Percentiles rank a stretch among this genome's conserved stretches.
Evolutionary conservation across 306 rosid genomes (phyloP).

Genomic region (Citrullus amarus): DNA sequence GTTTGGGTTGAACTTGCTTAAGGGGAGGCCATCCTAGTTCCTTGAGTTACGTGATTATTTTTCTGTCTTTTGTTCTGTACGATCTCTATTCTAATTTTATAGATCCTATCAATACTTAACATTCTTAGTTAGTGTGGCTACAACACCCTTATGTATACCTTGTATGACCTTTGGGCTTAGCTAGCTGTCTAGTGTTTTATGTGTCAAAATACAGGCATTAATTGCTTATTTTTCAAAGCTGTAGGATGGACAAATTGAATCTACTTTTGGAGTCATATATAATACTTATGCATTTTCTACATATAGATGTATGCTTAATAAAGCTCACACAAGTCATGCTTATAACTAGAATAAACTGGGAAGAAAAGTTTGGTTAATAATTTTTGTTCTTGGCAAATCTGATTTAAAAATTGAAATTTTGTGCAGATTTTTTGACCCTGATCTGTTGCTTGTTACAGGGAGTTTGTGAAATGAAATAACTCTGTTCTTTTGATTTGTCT

Average conservation of each 20-base stretch:
- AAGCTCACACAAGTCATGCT: not conserved
- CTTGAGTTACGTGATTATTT: not conserved
- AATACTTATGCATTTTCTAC: not conserved
- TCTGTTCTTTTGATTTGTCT: not conserved
- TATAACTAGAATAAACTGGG: not conserved
- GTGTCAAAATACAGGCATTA: not conserved
- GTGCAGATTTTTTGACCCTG: not conserved
- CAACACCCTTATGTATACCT: not conserved
- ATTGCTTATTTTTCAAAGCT: not conserved
- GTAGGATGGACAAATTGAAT: not conserved
- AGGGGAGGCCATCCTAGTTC: not conserved
- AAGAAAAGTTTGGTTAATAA: not conserved
- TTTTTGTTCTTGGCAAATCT: not conserved
- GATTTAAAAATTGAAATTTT: not conserved
- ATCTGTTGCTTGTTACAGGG: not conserved
- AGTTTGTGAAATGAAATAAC: not conserved
- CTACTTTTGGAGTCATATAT: not conserved
- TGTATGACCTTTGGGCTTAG: conserved; percentile 2
- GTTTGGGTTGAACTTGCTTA: not conserved
- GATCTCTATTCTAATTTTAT: not conserved
- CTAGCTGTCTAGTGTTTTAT: not conserved
- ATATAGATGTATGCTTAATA: not conserved
- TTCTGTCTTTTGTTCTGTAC: not conserved
- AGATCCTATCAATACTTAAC: not conserved
- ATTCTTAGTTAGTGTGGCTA: not conserved